Evolutionary conservation across 2,329 filamentous ascomycete genomes (phyloP).

Genomic region (Juglanconis sp.): DNA sequence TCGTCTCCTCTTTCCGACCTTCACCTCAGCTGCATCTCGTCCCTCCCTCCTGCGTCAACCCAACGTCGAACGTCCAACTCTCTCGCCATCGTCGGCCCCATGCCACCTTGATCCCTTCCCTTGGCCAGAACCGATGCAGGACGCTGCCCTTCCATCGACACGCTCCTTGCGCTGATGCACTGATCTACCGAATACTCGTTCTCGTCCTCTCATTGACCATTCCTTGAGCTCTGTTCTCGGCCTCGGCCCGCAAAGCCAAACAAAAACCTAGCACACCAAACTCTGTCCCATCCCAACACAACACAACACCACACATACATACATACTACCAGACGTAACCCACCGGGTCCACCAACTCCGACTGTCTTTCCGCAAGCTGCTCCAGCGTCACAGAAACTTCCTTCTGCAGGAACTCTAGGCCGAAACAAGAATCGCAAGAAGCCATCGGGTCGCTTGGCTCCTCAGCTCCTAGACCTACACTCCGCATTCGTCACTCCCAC

Average conservation of each 20-base stretch:
- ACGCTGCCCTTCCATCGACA: constrained; percentile 8
- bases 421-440: not conserved
- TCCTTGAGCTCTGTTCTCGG: constrained; percentile 18
- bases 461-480: not conserved
- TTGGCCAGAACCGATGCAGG: constrained; percentile 2
- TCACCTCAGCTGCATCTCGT: constrained; percentile 5
- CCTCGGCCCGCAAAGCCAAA: constrained; percentile 14
- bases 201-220: constrained; percentile 20
- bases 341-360: not conserved
- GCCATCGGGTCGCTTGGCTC: not conserved
- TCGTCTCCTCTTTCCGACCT: not conserved
- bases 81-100: constrained; percentile 10
- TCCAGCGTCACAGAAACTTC: constrained; percentile 6
- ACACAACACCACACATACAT: constrained; percentile 6
- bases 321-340: not conserved
- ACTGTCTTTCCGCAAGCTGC: constrained; percentile 15
- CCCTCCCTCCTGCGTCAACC: not conserved
- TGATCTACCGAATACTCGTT: constrained; percentile 5
- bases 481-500: not conserved
- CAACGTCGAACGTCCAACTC: not conserved
- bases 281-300: not conserved
- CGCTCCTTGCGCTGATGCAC: constrained; percentile 15
- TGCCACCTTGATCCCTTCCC: constrained; percentile 4
- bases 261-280: not conserved
- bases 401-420: not conserved